phyloP scores from a whole-genome alignment of 1,139 yeast genomes.

The Yamadazyma siamensis region DNA sequence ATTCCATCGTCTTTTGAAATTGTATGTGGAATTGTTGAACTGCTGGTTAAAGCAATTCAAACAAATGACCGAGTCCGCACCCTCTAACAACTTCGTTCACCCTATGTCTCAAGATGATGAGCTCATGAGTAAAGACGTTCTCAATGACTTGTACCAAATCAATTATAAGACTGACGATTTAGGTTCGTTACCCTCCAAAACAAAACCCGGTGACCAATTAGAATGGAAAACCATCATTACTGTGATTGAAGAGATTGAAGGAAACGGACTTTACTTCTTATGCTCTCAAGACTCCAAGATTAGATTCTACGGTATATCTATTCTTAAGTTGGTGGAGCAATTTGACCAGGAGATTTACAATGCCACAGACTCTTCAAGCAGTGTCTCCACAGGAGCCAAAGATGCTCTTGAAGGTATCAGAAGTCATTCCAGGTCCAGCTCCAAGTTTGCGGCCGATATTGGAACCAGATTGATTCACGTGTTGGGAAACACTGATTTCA shows the following conservation, averaged over 20 bases:
- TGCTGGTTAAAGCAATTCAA: conserved; percentile 76
- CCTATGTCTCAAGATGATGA: conserved; percentile 38
- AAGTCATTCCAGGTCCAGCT: conserved; percentile 56
- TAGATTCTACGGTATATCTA: conserved; percentile 70
- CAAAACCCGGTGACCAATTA: conserved; percentile 58
- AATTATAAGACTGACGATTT: conserved; percentile 38
- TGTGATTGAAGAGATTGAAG: conserved; percentile 90
- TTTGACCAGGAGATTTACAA: conserved; percentile 80
- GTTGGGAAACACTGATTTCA: conserved; percentile 66
- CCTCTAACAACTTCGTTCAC: conserved; percentile 16
- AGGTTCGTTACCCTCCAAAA: conserved; percentile 19
- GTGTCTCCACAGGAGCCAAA: conserved; percentile 2
- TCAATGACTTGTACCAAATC: conserved; percentile 44
- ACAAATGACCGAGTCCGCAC: conserved; percentile 19
- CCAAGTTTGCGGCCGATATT: conserved; percentile 74
- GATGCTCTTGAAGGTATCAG: conserved; percentile 10
- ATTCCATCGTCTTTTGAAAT: conserved; percentile 56
- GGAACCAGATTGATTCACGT: conserved; percentile 79
- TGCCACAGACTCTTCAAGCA: conserved; percentile 25
- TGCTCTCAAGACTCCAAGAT: conserved; percentile 83
- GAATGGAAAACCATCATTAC: conserved; percentile 79
- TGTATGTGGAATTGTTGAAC: conserved; percentile 74
- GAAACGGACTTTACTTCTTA: conserved; percentile 87
- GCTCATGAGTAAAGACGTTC: conserved; percentile 37
- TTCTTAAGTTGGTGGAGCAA: conserved; percentile 71